Conservation (phyloP, 208 protist genomes). For the Blastocrithidia nonstop region DNA sequence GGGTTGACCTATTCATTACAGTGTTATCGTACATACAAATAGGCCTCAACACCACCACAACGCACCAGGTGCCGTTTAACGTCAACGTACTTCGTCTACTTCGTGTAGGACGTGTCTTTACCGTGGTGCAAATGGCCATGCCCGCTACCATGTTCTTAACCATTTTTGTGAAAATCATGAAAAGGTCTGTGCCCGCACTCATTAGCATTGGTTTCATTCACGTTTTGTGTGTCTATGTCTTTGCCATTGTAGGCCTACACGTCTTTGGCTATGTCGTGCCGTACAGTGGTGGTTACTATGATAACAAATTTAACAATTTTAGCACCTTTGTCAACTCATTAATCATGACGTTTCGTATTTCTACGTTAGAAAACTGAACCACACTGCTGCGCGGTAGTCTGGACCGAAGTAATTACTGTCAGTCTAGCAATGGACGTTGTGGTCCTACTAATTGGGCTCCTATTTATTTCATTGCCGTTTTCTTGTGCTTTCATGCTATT, state of each 20-base stretch:
- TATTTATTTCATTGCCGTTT: constrained; percentile 72
- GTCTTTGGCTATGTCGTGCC: constrained; percentile 72
- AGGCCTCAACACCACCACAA: constrained; percentile 30
- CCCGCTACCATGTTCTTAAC: constrained; percentile 6
- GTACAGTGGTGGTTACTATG: constrained; percentile 42
- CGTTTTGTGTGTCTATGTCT: constrained; percentile 75
- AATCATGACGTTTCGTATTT: constrained; percentile 78
- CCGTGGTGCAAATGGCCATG: not conserved
- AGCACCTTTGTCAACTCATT: constrained; percentile 66
- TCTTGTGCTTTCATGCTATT: constrained; percentile 65
- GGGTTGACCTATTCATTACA: constrained; percentile 68
- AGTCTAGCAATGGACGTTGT: constrained; percentile 24
- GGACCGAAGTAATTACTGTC: constrained; percentile 22
- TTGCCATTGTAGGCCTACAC: constrained; percentile 78
- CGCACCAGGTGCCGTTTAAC: constrained; percentile 64
- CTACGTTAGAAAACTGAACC: constrained; percentile 78
- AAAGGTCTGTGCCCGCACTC: constrained; percentile 41
- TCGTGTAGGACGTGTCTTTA: constrained; percentile 53
- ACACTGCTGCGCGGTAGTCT: constrained; percentile 71
- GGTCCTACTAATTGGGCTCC: constrained; percentile 61
- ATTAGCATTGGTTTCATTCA: constrained; percentile 70
- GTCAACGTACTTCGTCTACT: constrained; percentile 81
- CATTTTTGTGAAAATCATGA: constrained; percentile 52
- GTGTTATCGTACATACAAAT: constrained; percentile 75
- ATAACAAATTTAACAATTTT: constrained; percentile 79